Base-by-base conservation (phyloP, 441 rosid species). In the California macrophylla region DNA sequence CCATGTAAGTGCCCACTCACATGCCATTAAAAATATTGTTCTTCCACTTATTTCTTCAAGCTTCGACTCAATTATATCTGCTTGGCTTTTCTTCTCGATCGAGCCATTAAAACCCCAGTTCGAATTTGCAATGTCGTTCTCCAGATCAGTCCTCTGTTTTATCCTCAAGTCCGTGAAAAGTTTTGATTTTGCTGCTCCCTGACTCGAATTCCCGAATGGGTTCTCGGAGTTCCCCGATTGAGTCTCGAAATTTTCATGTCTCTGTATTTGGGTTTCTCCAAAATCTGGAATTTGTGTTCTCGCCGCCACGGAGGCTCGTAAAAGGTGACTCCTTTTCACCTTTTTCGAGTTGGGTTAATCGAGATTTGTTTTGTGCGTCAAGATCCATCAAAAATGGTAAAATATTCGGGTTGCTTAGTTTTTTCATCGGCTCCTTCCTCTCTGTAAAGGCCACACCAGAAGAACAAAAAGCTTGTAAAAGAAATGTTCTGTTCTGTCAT, bases 381-480 rank as follows among this genome's bases (percentile, higher is more conserved):
- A 66, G 45, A 71, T 71, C 76, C 42, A 8, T n/a, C 8, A 16
- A 65, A 70, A 36, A 76, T 72, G 74, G 30, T 73, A 6, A 20
- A 70, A 61, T 38, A 36, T 71, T 78, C 66, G 67, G 18, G 6
- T 66, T 25, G 30, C 71, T 77, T 28, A 30, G 69, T 63, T 50
- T 50, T 18, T 30, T 50, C 58, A 50, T 50, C 69, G n/a, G 72
- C 58, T 21, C 83, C 50, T 9, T 69, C 64, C 60, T 76, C 83
- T 75, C 81, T 83, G 84, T 80, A 79, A 78, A 79, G 81, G n/a
- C 34, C 34, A 40, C 3, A 34, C 52, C 28, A 13, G 20, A 32
- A 4, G 5, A 4, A 32, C 3, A 42, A 23, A 15, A 45, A n/a
- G 28, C 29, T 63, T 45, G 36, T 23, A 40, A 50, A 16, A 64